Evolutionary conservation across 1,284 basidiomycete species (phyloP).

Genomic region (Rhodotorula sp.): DNA sequence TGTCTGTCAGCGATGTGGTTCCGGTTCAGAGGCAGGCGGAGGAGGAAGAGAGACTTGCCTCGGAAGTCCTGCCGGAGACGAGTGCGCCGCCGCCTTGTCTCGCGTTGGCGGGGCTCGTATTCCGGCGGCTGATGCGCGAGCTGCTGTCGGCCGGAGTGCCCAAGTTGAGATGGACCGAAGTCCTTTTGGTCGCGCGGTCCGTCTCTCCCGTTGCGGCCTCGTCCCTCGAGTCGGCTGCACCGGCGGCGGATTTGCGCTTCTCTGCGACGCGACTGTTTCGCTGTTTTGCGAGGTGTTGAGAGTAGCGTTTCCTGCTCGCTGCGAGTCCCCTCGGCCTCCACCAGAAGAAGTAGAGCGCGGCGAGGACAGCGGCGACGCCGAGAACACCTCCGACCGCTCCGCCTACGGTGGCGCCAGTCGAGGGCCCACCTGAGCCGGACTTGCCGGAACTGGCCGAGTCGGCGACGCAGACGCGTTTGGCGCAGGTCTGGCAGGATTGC

Average conservation of each 20-base stretch:
- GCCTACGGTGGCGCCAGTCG: slow-evolving; percentile 39
- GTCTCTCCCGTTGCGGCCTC: not conserved
- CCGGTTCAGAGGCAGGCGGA: not conserved
- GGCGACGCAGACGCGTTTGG: slow-evolving; percentile 39
- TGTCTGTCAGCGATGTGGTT: not conserved
- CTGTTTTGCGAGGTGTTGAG: slow-evolving; percentile 29
- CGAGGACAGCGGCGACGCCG: slow-evolving; percentile 37
- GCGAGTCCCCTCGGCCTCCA: slow-evolving; percentile 40
- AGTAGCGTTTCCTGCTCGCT: slow-evolving; percentile 33
- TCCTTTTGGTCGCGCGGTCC: slow-evolving; percentile 14
- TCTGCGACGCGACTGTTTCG: slow-evolving; percentile 19
- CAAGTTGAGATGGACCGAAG: slow-evolving; percentile 33
- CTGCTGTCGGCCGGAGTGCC: not conserved
- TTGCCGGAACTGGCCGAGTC: slow-evolving; percentile 1
- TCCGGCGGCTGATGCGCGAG: slow-evolving; percentile 6
- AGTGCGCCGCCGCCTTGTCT: slow-evolving; percentile 6
- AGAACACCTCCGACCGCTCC: slow-evolving; percentile 42
- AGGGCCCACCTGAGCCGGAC: slow-evolving; percentile 12
- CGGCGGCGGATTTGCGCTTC: slow-evolving; percentile 14
- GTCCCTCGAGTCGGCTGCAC: no score
- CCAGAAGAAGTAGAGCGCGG: slow-evolving; percentile 43
- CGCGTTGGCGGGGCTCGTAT: not conserved
- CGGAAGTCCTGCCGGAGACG: slow-evolving; percentile 20
- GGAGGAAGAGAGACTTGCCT: not conserved
- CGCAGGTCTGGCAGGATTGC: slow-evolving; percentile 31